A percentile compares a stretch with the other conserved stretches of the same genome.
Conservation (phyloP, 2,329 filamentous ascomycete genomes). For the Aspergillus spinulosporus region DNA sequence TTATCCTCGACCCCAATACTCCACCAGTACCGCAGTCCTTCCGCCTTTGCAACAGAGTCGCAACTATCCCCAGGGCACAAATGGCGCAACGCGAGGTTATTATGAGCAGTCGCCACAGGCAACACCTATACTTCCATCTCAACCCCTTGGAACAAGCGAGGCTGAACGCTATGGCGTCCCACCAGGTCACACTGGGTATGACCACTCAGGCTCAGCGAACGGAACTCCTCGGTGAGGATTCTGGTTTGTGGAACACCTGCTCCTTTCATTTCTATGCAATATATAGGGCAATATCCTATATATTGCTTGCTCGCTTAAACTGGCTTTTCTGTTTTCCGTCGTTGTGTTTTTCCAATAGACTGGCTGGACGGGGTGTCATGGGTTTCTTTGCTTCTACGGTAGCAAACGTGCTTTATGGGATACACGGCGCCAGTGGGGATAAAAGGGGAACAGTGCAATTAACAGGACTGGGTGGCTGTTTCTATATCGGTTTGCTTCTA, state of each 20-base stretch:
- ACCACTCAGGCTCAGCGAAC: conserved; percentile 34
- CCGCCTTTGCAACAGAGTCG: conserved; percentile 38
- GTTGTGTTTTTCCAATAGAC: conserved; percentile 34
- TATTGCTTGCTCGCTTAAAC: conserved; percentile 10
- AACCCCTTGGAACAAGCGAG: conserved; percentile 32
- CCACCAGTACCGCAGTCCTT: conserved; percentile 35
- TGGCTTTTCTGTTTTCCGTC: conserved; percentile 19
- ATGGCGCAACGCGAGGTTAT: conserved; percentile 33
- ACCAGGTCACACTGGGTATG: conserved; percentile 30
- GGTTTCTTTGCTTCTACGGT: conserved; percentile 29
- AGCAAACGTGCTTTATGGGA: conserved; percentile 27
- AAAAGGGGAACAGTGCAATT: conserved; percentile 28
- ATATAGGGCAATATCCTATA: neutral
- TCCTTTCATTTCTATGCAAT: conserved; percentile 14
- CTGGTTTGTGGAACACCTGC: conserved; percentile 13
- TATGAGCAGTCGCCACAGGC: conserved; percentile 37
- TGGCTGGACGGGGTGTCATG: conserved; percentile 29
- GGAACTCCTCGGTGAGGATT: conserved; percentile 34
- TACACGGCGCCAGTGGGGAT: conserved; percentile 31
- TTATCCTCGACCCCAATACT: conserved; percentile 37
- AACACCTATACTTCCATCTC: conserved; percentile 39
- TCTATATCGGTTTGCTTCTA: conserved; percentile 19
- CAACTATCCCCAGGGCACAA: conserved; percentile 32
- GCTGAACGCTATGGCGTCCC: conserved; percentile 34
- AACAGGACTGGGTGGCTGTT: conserved; percentile 28